Evolutionary conservation across 352 stramenopile genomes (phyloP).

Genomic region (Globisporangium abappressorium): DNA sequence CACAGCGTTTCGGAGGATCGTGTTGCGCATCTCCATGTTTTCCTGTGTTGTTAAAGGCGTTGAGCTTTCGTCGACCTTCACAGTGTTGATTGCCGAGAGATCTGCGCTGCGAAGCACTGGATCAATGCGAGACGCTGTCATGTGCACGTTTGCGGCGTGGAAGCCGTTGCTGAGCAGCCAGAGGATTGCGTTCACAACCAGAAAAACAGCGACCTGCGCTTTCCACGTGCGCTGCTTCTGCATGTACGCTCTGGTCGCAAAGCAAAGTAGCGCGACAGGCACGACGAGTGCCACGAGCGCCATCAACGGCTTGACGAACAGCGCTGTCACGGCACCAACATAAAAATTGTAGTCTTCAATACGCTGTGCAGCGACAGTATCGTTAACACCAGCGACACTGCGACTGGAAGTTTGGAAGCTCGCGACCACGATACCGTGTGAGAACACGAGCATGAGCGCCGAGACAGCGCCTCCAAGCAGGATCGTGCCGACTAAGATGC

Average conservation of each 20-base stretch:
- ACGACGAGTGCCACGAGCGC: slow-evolving; percentile 41
- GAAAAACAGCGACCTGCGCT: slow-evolving; percentile 24
- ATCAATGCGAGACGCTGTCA: slow-evolving; percentile 22
- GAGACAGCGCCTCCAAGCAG: slow-evolving; percentile 19
- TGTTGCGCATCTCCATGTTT: slow-evolving; percentile 22
- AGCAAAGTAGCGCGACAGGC: slow-evolving; percentile 52
- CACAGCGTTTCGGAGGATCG: slow-evolving; percentile 39
- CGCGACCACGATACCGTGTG: slow-evolving; percentile 34
- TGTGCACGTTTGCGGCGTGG: slow-evolving; percentile 48
- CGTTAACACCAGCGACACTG: neutral
- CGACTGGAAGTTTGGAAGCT: slow-evolving; percentile 20
- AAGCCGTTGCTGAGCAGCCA: slow-evolving; percentile 72
- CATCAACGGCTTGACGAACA: slow-evolving; percentile 48
- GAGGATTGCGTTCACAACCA: slow-evolving; percentile 38
- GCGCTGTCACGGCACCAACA: slow-evolving; percentile 28
- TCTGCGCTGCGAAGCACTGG: slow-evolving; percentile 30
- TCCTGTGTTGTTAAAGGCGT: neutral
- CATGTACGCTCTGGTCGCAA: slow-evolving; percentile 53
- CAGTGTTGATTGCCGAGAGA: slow-evolving; percentile 9
- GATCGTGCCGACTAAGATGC: slow-evolving; percentile 31
- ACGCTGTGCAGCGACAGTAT: neutral
- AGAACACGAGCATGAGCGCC: slow-evolving; percentile 30
- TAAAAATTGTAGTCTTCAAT: slow-evolving; percentile 39
- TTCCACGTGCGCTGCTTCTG: slow-evolving; percentile 23
- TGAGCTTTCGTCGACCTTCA: neutral